Base-by-base conservation (phyloP, 2,329 filamentous ascomycete genomes). In the Esteya vermicola region DNA sequence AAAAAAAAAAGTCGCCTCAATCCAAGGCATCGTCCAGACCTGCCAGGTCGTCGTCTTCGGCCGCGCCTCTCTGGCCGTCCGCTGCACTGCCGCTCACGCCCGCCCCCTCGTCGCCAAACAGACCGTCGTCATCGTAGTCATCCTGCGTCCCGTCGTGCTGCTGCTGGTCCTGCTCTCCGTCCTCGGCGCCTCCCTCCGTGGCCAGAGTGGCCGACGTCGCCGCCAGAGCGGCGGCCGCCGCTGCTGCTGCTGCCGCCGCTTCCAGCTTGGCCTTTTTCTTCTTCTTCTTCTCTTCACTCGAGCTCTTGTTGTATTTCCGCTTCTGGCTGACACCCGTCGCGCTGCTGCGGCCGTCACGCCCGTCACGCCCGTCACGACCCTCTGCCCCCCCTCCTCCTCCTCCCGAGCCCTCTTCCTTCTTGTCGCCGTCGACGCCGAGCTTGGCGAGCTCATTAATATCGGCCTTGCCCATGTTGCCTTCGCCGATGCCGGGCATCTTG, bases 401-500 rank as follows among this genome's bases (percentile, higher is more conserved):
- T 40, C 34, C 31, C 22, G 38, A 26, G 18, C 36, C 38, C 22
- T 33, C 33, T n/a, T 32, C 21, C 32, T 43, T 40, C 21, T 38
- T 45, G 8, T 47, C 33, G 31, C 32, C 43, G 4, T 19, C 37
- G n/a, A 3, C 36, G 33, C 48, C 48, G 4, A 51, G 35, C 40
- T 46, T 45, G n/a, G 39, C 46, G 32, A 51, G 49, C 23, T 48
- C 48, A 33, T 50, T 48, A 31, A 51, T 44, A 9, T 51, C 49
- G 12, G 44, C 47, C 44, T 52, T 53, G 43, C 44, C 49, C 33
- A 54, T 42, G 21, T 47, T 43, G 22, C 46, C 78, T 54, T 79
- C 76, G 49, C 80, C 78, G 38, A 74, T 74, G 52, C 79, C 72
- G 48, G 88, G 74, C 39, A 77, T 74, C 63, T 88, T 86, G 46